Evolutionary conservation across 2,329 filamentous ascomycete genomes (phyloP), one percentile per base, ranked within the genome.

Genomic region (Xylaria polymorpha): DNA sequence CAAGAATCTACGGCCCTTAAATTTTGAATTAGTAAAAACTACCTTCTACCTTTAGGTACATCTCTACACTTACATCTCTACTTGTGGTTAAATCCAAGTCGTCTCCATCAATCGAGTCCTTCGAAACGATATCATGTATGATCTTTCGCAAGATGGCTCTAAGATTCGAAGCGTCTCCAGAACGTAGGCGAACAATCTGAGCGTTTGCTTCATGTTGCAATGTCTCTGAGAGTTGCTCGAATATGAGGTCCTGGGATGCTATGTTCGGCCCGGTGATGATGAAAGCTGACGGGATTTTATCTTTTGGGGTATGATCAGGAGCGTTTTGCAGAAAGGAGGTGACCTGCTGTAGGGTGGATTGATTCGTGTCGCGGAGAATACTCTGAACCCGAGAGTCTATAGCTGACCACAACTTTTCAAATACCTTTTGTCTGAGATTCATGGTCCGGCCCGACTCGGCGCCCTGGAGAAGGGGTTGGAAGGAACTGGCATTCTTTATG

Each of bases 251-350:
- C 78, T 94, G 91, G 1, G 91, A 91, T 43, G 92, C 90, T 73
- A 94, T 91, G 72, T 93, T 94, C 8, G 93, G 91, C 0, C 93
- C 93, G 9, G 92, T 92, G 67, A 93, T 87, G 73, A 95, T 89
- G 73, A 95, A 90, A 1, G 88, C 91, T 8, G 91, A 87, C 0
- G 91, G 89, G 46, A 93, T 86, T 76, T 86, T 87, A 57, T 83
- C 81, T 48, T 77, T 76, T 70, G 74, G 69, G n/a, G 73, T 70
- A 55, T 74, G 71, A 32, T 66, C 66, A 35, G 72, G 71, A 4
- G 81, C 77, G 46, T 81, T 78, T 25, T 81, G 78, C 10, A 91
- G 80, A 78, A 92, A 92, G 0, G 78, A 78, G 8, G 85, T 83
- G 10, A 92, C 88, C 62, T 89, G 83, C 37, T 86, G 80, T 22